Conservation (phyloP, 352 stramenopile genomes). For the Phytophthora colocasiae region DNA sequence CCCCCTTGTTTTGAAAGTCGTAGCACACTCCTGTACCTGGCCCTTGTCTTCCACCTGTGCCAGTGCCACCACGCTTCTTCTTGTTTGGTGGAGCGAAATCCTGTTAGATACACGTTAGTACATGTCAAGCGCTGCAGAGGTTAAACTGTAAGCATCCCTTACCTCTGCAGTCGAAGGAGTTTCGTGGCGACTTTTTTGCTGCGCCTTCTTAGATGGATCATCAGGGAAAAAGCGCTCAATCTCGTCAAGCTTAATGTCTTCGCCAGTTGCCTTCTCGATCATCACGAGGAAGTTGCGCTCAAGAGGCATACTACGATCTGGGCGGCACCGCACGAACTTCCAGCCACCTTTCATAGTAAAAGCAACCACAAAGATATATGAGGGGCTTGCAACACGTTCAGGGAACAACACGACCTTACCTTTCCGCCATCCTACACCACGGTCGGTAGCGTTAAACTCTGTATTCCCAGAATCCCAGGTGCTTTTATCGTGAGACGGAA, state of each 20-base stretch:
- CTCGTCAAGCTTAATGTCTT: slow-evolving; percentile 85
- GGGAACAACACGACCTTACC: slow-evolving; percentile 46
- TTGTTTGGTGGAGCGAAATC: slow-evolving; percentile 64
- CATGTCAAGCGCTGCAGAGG: not conserved
- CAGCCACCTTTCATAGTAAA: slow-evolving; percentile 61
- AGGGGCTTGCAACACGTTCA: slow-evolving; percentile 47
- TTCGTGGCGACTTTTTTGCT: slow-evolving; percentile 53
- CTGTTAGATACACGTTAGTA: slow-evolving; percentile 26
- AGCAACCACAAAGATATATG: slow-evolving; percentile 6
- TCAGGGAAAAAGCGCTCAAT: slow-evolving; percentile 83
- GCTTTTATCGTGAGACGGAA: slow-evolving; percentile 86
- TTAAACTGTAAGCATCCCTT: not conserved
- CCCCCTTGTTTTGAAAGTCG: slow-evolving; percentile 90
- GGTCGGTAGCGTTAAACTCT: slow-evolving; percentile 72
- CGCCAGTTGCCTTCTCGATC: slow-evolving; percentile 75
- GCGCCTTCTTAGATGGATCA: slow-evolving; percentile 64
- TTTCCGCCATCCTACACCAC: slow-evolving; percentile 81
- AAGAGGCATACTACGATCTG: slow-evolving; percentile 70
- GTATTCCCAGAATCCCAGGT: slow-evolving; percentile 72
- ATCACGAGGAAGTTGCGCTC: slow-evolving; percentile 64
- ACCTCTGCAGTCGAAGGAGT: slow-evolving; percentile 49
- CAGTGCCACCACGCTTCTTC: slow-evolving; percentile 64
- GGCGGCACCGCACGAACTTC: slow-evolving; percentile 73
- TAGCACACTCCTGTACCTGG: slow-evolving; percentile 86
- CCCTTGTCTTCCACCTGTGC: slow-evolving; percentile 39